phyloP scores from a whole-genome alignment of 345 rosid species.

The Eucalyptus cloeziana region DNA sequence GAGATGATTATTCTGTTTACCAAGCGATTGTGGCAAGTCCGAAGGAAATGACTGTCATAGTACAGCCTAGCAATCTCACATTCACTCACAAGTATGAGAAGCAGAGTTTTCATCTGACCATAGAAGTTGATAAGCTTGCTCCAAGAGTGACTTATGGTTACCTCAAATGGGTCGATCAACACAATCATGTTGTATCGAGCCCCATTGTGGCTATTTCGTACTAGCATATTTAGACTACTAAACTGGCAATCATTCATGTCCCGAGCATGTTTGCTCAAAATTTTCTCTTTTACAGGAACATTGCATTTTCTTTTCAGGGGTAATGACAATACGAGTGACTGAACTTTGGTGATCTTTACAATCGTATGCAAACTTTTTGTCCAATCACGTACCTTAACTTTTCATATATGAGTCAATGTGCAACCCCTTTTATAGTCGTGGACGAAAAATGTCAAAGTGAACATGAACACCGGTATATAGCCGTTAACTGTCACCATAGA shows the following conservation, averaged over 20 bases:
- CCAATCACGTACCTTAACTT: not conserved
- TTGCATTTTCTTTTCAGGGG: not conserved
- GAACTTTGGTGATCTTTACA: not conserved
- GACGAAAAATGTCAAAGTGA: not conserved
- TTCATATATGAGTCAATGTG: not conserved
- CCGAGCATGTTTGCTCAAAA: not conserved
- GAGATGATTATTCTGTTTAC: slow-evolving; percentile 6
- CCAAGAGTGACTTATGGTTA: slow-evolving; percentile 3
- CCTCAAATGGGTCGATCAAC: slow-evolving; percentile 31
- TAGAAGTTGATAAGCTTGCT: not conserved
- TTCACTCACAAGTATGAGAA: not conserved
- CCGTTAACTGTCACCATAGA: not conserved
- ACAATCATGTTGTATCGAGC: not conserved
- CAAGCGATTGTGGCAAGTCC: not conserved
- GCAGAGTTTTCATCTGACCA: not conserved
- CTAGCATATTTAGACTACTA: not conserved
- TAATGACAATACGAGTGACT: not conserved
- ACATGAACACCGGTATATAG: not conserved
- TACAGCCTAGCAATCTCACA: slow-evolving; percentile 1
- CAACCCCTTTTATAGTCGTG: not conserved
- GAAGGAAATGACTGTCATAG: not conserved
- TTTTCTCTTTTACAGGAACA: not conserved
- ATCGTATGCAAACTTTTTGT: not conserved
- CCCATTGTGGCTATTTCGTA: not conserved
- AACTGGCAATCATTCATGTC: not conserved